These are phyloP conservation scores for Teratosphaeria destructans DNA, from an alignment of 2,329 filamentous ascomycete species.

Conservation along the genomic window DNA sequence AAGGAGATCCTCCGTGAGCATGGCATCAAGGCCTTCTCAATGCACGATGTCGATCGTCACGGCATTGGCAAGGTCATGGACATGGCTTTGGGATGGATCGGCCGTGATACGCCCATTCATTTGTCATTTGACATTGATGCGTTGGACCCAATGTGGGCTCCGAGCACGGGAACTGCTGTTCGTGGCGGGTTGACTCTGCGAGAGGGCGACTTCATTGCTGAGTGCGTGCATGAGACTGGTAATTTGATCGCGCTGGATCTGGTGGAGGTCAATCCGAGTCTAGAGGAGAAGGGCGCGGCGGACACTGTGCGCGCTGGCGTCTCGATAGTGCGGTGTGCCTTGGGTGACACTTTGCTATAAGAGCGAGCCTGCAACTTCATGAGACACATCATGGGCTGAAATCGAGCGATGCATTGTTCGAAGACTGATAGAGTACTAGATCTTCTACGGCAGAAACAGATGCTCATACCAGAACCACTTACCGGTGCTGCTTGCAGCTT, in stretches of 20 bases:
- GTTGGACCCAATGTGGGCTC: conserved; percentile 90
- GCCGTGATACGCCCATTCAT: conserved; percentile 89
- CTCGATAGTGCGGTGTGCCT: conserved; percentile 78
- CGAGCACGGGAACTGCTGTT: conserved; percentile 89
- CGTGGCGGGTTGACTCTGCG: conserved; percentile 84
- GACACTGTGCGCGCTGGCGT: conserved; percentile 88
- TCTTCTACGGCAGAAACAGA: neutral
- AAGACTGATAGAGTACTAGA: neutral
- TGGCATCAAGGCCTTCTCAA: conserved; percentile 90
- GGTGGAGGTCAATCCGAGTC: conserved; percentile 43
- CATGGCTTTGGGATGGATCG: conserved; percentile 95
- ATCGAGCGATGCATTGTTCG: neutral
- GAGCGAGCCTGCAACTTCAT: neutral
- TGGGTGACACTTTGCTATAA: conserved; percentile 82
- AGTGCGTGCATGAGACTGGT: conserved; percentile 47
- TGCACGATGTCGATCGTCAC: conserved; percentile 93
- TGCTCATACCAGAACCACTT: neutral
- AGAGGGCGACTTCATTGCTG: conserved; percentile 95
- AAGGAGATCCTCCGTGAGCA: conserved; percentile 84
- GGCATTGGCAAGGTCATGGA: conserved; percentile 95
- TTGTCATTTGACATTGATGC: conserved; percentile 96
- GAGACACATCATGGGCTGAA: neutral
- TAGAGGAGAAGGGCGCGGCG: conserved; percentile 50
- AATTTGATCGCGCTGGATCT: conserved; percentile 48
- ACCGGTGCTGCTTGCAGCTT: no score